These are phyloP conservation scores for Kalmanozyma brasiliensis DNA, from an alignment of 1,284 basidiomycete genomes.

Conservation along the genomic window DNA sequence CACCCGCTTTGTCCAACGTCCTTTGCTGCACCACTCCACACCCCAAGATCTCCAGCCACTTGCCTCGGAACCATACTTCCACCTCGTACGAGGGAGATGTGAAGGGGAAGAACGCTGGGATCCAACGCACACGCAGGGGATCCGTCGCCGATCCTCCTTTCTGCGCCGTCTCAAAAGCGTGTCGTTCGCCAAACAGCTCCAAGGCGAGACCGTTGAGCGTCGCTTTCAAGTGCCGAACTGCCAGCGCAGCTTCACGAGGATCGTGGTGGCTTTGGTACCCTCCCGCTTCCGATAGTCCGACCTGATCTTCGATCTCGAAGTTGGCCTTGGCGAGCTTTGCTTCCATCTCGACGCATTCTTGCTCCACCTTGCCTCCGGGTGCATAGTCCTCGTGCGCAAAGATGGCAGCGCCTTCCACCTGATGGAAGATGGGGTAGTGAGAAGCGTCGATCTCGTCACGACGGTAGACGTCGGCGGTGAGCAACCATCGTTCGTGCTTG, in stretches of 20 bases:
- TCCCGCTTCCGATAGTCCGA: conserved; percentile 77
- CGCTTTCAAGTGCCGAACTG: conserved; percentile 87
- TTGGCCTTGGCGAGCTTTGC: conserved; percentile 69
- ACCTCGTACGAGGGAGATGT: conserved; percentile 97
- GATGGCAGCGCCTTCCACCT: conserved; percentile 93
- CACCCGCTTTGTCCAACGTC: conserved; percentile 80
- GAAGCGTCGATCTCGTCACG: conserved; percentile 97
- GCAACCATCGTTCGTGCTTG: conserved; percentile 83
- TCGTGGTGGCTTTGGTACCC: conserved; percentile 84
- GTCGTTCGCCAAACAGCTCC: conserved; percentile 75
- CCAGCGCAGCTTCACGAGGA: conserved; percentile 69
- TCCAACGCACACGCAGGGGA: conserved; percentile 92
- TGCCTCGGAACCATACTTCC: conserved; percentile 93
- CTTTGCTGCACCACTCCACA: conserved; percentile 90
- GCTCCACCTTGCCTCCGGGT: conserved; percentile 68
- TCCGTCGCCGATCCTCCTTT: conserved; percentile 54
- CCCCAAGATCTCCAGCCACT: conserved; percentile 97
- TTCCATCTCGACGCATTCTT: conserved; percentile 75
- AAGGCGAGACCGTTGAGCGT: conserved; percentile 89
- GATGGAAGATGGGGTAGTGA: conserved; percentile 98
- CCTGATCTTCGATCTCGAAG: conserved; percentile 85
- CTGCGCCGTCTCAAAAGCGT: conserved; percentile 68
- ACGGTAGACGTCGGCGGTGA: conserved; percentile 98
- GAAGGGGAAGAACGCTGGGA: conserved; percentile 97
- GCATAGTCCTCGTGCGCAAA: conserved; percentile 71